Percentiles rank a stretch among this genome's conserved stretches.
phyloP scores from a whole-genome alignment of 306 rosid genomes.

The Vigna reflexopilosa region DNA sequence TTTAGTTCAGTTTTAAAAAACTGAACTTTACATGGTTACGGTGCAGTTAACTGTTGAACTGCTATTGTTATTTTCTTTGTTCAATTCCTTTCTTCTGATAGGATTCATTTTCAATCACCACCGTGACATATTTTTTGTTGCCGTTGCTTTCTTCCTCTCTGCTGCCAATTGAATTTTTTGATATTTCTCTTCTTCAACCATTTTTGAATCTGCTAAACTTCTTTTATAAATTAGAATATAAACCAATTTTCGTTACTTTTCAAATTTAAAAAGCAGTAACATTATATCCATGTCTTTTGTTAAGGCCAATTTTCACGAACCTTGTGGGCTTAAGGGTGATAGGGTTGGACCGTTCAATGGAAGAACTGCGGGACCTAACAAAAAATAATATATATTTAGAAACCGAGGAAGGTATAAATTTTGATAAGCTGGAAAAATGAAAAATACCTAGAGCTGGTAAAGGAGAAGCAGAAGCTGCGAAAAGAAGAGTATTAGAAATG shows the following conservation, averaged over 20 bases:
- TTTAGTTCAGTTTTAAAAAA: too few species aligned
- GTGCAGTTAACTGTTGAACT: too few species aligned
- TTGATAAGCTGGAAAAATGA: background rate
- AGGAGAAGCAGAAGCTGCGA: constrained; percentile 67
- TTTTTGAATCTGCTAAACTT: constrained; percentile 50
- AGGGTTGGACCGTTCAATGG: constrained; percentile 40
- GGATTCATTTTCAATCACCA: too few species aligned
- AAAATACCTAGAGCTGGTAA: constrained; percentile 69
- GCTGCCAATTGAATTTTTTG: constrained; percentile 34
- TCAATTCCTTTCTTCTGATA: too few species aligned
- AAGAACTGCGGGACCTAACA: constrained; percentile 47
- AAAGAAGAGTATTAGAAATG: constrained; percentile 24
- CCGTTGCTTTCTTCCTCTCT: background rate
- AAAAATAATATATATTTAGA: too few species aligned
- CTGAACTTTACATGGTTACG: too few species aligned
- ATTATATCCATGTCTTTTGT: too few species aligned
- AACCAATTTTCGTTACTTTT: background rate
- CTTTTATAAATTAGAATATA: too few species aligned
- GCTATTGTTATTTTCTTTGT: too few species aligned
- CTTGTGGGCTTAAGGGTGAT: constrained; percentile 48
- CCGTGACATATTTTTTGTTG: too few species aligned
- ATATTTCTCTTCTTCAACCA: constrained; percentile 23
- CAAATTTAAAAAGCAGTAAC: background rate
- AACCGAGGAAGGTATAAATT: too few species aligned
- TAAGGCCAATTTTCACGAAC: constrained; percentile 3